Conservation (phyloP, 306 rosid genomes). For the Inga oerstediana region DNA sequence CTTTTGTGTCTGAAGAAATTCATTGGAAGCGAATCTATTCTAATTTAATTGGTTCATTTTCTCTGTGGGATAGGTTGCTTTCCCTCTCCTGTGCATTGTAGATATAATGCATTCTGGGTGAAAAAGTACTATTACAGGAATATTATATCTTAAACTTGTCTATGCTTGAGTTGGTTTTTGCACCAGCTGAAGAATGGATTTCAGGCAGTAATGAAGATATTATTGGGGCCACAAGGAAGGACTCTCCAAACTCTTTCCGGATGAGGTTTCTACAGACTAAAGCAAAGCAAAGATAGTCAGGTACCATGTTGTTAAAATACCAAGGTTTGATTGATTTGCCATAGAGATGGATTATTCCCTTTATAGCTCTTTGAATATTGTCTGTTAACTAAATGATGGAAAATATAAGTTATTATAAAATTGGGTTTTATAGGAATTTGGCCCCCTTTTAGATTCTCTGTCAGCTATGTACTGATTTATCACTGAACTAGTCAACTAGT, state of each 20-base stretch:
- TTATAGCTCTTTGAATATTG: constrained; percentile 2
- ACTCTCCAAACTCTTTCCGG: constrained; percentile 92
- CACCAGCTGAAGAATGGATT: constrained; percentile 98
- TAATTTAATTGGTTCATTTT: not conserved
- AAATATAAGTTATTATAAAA: not conserved
- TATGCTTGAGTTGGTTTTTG: constrained; percentile 97
- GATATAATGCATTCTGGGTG: not conserved
- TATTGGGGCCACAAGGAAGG: constrained; percentile 82
- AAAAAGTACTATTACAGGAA: constrained; percentile 49
- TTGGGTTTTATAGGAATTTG: not conserved
- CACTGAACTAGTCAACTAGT: constrained; percentile 9
- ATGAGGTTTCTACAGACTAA: constrained; percentile 88
- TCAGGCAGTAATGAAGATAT: constrained; percentile 83
- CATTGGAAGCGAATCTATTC: not conserved
- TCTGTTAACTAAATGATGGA: constrained; percentile 2
- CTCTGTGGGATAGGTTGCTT: not conserved
- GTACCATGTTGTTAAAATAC: constrained; percentile 93
- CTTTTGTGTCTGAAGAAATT: not conserved
- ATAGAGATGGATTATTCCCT: constrained; percentile 14
- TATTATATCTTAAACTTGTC: constrained; percentile 87
- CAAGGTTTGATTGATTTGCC: constrained; percentile 62
- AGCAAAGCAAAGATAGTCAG: constrained; percentile 93
- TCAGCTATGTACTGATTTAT: not conserved
- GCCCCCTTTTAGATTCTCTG: not conserved
- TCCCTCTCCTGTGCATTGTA: not conserved